phyloP scores from a whole-genome alignment of 2,329 filamentous ascomycete species.

The Colletotrichum paranaense region DNA sequence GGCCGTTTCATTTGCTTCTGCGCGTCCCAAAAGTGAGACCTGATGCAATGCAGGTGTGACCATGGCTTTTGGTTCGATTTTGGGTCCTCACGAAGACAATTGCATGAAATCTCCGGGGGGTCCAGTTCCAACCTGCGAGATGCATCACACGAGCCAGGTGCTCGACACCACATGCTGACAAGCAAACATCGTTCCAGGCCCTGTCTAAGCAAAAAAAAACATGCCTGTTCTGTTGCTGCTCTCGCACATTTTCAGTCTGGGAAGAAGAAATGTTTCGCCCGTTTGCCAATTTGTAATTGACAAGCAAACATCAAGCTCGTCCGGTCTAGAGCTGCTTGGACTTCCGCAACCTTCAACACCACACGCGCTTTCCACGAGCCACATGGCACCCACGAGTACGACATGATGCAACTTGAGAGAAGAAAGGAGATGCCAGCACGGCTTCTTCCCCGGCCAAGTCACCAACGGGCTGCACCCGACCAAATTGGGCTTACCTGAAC shows the following conservation, averaged over 20 bases:
- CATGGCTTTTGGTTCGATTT: neutral
- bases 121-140: neutral
- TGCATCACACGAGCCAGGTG: conserved; percentile 8
- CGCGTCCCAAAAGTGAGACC: conserved; percentile 13
- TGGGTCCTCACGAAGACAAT: neutral
- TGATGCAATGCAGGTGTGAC: conserved; percentile 4
- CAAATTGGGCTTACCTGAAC: neutral
- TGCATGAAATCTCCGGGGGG: neutral
- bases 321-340: conserved; percentile 12
- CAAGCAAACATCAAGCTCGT: conserved; percentile 12
- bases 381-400: conserved; percentile 21
- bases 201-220: neutral
- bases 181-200: neutral
- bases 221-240: conserved; percentile 3
- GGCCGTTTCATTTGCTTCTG: conserved; percentile 8
- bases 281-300: conserved; percentile 4
- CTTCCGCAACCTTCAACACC: neutral
- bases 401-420: neutral
- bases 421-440: neutral
- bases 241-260: neutral
- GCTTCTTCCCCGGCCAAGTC: neutral
- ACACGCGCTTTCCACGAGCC: neutral
- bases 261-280: conserved; percentile 11
- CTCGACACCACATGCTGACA: neutral
- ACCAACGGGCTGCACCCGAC: neutral